Evolutionary conservation across 2,329 filamentous ascomycete genomes (phyloP), one percentile per base, ranked within the genome.

Genomic region (Talaromyces marneffei): DNA sequence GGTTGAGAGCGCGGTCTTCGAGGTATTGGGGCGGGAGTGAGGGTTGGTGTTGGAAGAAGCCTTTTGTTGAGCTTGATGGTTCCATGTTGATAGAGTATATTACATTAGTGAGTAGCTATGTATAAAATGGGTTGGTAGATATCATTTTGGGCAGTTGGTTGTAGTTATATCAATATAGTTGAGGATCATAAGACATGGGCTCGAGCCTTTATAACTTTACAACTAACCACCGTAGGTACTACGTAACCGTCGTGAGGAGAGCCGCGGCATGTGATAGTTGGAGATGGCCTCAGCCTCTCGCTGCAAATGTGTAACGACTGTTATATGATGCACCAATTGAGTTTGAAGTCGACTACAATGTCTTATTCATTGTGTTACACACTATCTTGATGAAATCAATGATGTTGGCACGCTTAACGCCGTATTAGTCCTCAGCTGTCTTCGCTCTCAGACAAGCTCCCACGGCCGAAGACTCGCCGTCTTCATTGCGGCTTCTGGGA

Each of bases 41-140:
- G 9, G 68, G 68, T 31, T 62, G 53, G 53, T 44, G 25, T 62
- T 69, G 68, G 60, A 69, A 69, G 61, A 69, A 69, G 50, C 68
- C 68, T 42, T 63, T 61, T 20, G 65, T 68, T 44, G 67, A 59
- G 42, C 67, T 68, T 20, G 66, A 67, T n/a, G 68, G 60, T 57
- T 69, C 65, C 66, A 69, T 69, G 20, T 12, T 23, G 37, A 31
- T 20, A 35, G 37, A 16, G 12, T 35, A 33, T 20, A 52, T 10
- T 14, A 40, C 12, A 20, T 52, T 20, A 46, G 42, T 12, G 14
- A 46, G 42, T 25, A 14, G n/a, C 27, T 7, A 25, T 25, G 12
- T 25, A 25, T 44, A 1, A 25, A 23, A 25, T 44, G 12, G 4
- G 20, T 23, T 44, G 14, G 12, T 44, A 20, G 12, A 25, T 44